A percentile compares a stretch with the other conserved stretches of the same genome.
Evolutionary conservation across 1,284 basidiomycete species (phyloP).

Genomic region (Cystobasidium slooffiae): DNA sequence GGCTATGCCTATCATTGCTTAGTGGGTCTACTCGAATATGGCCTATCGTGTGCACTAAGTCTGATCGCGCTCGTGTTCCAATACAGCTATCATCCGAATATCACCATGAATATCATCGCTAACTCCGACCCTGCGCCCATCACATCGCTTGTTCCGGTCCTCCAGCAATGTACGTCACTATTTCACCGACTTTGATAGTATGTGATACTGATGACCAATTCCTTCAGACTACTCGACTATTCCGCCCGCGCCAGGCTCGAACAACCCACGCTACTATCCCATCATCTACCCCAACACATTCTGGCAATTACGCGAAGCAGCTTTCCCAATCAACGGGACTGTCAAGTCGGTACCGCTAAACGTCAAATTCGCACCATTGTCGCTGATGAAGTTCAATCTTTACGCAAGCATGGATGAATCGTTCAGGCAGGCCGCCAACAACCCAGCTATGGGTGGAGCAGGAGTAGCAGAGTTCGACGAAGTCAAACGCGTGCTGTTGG

Average conservation of each 20-base stretch:
- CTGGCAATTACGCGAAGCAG: slow-evolving; percentile 64
- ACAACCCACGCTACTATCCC: slow-evolving; percentile 70
- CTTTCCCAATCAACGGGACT: slow-evolving; percentile 57
- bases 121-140: slow-evolving; percentile 67
- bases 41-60: too few relatives aligned
- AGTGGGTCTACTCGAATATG: slow-evolving; percentile 45
- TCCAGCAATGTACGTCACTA: slow-evolving; percentile 56
- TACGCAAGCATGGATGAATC: slow-evolving; percentile 58
- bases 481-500: slow-evolving; percentile 83
- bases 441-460: slow-evolving; percentile 44
- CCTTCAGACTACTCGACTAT: slow-evolving; percentile 24
- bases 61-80: slow-evolving; percentile 60
- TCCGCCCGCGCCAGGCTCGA: slow-evolving; percentile 2
- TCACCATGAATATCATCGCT: slow-evolving; percentile 85
- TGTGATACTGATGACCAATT: too few relatives aligned
- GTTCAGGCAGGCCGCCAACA: slow-evolving; percentile 65
- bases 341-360: slow-evolving; percentile 65
- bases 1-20: slow-evolving; percentile 37
- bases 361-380: slow-evolving; percentile 78
- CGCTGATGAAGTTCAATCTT: slow-evolving; percentile 56
- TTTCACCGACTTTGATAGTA: too few relatives aligned
- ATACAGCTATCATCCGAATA: slow-evolving; percentile 89
- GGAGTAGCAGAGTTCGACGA: slow-evolving; percentile 81
- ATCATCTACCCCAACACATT: slow-evolving; percentile 94
- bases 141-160: slow-evolving; percentile 66